These are phyloP conservation scores for Sarocladium oryzae DNA, from an alignment of 2,329 filamentous ascomycete genomes.

Conservation along the genomic window DNA sequence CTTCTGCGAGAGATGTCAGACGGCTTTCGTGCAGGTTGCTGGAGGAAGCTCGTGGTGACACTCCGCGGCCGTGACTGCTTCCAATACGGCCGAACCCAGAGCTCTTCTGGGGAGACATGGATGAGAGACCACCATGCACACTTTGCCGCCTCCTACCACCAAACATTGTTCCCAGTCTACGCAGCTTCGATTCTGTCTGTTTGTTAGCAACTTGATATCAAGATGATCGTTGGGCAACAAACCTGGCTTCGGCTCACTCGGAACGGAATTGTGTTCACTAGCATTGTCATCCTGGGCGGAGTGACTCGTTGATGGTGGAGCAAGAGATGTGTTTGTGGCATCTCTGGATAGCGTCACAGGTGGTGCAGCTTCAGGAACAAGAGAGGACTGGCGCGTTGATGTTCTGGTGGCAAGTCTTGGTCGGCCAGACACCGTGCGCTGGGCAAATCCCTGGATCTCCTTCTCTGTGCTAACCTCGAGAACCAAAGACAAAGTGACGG, in stretches of 20 bases:
- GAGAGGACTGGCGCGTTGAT: constrained; percentile 35
- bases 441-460: constrained; percentile 72
- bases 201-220: constrained; percentile 16
- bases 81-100: constrained; percentile 55
- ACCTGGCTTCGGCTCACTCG: constrained; percentile 30
- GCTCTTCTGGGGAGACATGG: constrained; percentile 48
- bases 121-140: constrained; percentile 52
- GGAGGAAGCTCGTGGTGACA: constrained; percentile 54
- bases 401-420: constrained; percentile 26
- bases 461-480: constrained; percentile 80
- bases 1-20: constrained; percentile 52
- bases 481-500: constrained; percentile 73
- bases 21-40: constrained; percentile 51
- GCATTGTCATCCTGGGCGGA: constrained; percentile 21
- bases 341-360: background rate
- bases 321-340: background rate
- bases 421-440: constrained; percentile 36
- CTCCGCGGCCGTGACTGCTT: constrained; percentile 52
- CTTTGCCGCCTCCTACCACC: constrained; percentile 57
- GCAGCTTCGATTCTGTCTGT: constrained; percentile 46
- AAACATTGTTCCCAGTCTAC: constrained; percentile 64
- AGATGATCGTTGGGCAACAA: constrained; percentile 5
- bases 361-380: constrained; percentile 11
- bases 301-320: background rate
- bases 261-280: constrained; percentile 36